Percentiles rank a stretch among this genome's conserved stretches.
These are phyloP conservation scores for Coniochaeta sp. DNA, from an alignment of 2,329 filamentous ascomycete species.

Conservation along the genomic window DNA sequence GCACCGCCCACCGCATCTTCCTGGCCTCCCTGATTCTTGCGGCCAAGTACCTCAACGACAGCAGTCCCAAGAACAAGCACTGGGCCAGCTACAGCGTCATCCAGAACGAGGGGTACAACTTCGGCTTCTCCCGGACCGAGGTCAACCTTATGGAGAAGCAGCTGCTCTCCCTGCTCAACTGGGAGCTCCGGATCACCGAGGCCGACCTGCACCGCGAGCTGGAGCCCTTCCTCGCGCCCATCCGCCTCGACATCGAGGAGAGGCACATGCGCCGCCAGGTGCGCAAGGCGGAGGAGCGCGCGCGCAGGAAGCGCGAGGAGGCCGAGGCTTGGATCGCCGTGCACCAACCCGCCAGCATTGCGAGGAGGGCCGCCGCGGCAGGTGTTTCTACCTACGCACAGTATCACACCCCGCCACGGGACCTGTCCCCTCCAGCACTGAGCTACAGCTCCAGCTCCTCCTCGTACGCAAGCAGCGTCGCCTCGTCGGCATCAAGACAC, in stretches of 20 bases:
- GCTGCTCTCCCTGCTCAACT: conserved; percentile 87
- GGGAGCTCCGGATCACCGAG: conserved; percentile 81
- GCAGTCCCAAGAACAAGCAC: conserved; percentile 99
- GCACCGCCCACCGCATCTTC: conserved; percentile 97
- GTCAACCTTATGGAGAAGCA: conserved; percentile 99
- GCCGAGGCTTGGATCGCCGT: conserved; percentile 24
- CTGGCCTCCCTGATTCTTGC: conserved; percentile 78
- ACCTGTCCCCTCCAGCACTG: conserved; percentile 28
- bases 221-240: conserved; percentile 80
- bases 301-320: conserved; percentile 32
- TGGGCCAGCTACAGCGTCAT: conserved; percentile 92
- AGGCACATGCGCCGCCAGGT: conserved; percentile 43
- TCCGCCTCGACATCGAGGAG: conserved; percentile 55
- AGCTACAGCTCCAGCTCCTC: conserved; percentile 38
- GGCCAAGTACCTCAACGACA: conserved; percentile 98
- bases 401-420: conserved; percentile 44
- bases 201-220: conserved; percentile 83
- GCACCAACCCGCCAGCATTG: conserved; percentile 24
- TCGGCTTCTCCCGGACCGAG: conserved; percentile 89
- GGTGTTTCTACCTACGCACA: too few species aligned
- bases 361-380: conserved; percentile 16
- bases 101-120: conserved; percentile 56
- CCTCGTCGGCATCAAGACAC: conserved; percentile 20
- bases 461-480: conserved; percentile 35
- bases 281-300: conserved; percentile 27